Conservation (phyloP, 805 yeast genomes). For the Debaryomyces maramus region DNA sequence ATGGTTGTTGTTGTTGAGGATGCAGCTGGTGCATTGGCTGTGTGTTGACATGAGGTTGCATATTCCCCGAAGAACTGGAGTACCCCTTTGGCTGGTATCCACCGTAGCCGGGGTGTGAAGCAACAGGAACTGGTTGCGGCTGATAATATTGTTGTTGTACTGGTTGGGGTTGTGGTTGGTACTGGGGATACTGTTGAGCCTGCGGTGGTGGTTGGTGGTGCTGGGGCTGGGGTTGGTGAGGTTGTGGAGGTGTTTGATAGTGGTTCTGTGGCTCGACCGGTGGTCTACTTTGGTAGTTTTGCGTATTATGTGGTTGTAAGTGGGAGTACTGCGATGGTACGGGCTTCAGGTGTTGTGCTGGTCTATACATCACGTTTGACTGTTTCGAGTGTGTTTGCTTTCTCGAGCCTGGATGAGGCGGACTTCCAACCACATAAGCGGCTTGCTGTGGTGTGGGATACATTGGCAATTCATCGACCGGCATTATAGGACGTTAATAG, state of each 20-base stretch:
- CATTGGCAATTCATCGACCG: constrained; percentile 41
- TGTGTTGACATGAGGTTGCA: constrained; percentile 29
- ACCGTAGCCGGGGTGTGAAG: constrained; percentile 7
- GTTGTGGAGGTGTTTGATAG: constrained; percentile 6
- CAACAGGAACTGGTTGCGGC: constrained; percentile 9
- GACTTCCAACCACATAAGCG: constrained; percentile 26
- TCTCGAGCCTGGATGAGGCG: constrained; percentile 8
- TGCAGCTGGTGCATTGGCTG: constrained; percentile 23
- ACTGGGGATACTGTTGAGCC: constrained; percentile 12
- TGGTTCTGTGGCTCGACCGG: constrained; percentile 9
- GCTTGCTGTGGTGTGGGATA: constrained; percentile 50
- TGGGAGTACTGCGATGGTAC: constrained; percentile 16
- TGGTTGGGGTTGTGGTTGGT: constrained; percentile 12
- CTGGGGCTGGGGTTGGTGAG: constrained; percentile 12
- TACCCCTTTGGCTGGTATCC: not conserved
- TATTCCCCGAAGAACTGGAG: constrained; percentile 5
- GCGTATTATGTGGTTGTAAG: constrained; percentile 13
- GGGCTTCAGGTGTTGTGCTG: constrained; percentile 13
- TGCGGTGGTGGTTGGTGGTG: constrained; percentile 13
- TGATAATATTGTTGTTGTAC: constrained; percentile 13
- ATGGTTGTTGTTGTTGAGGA: constrained; percentile 12
- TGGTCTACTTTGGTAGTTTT: constrained; percentile 13
- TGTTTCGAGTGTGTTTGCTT: constrained; percentile 2
- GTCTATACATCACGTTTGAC: constrained; percentile 7
- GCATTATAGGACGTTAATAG: too few relatives aligned